These are phyloP conservation scores for Cubamyces sp. DNA, from an alignment of 768 basidiomycete species.

Conservation along the genomic window DNA sequence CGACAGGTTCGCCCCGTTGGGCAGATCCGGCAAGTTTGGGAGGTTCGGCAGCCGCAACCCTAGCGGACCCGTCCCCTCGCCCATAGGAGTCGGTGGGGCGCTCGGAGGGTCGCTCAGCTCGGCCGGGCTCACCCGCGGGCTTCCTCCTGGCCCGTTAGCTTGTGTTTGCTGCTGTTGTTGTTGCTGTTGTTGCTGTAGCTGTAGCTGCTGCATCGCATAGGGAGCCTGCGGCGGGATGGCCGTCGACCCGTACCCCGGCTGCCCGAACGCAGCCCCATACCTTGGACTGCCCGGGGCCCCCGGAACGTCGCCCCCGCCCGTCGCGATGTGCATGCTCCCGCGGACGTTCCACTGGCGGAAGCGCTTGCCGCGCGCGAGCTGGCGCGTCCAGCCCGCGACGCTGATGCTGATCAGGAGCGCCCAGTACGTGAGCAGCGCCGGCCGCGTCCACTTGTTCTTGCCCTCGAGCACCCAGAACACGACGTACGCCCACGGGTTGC, in stretches of 20 bases:
- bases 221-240: background rate
- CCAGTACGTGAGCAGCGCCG: constrained; percentile 86
- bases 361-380: constrained; percentile 76
- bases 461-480: constrained; percentile 81
- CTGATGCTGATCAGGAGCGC: constrained; percentile 75
- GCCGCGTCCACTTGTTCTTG: constrained; percentile 75
- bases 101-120: constrained; percentile 35
- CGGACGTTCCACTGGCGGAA: constrained; percentile 54
- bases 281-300: constrained; percentile 16
- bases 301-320: background rate
- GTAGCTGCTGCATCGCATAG: background rate
- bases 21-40: constrained; percentile 43
- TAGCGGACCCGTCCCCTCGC: constrained; percentile 33
- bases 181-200: background rate
- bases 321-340: constrained; percentile 13
- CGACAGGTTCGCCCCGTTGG: too few species aligned
- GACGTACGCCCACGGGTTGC: constrained; percentile 89
- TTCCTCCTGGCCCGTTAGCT: constrained; percentile 17
- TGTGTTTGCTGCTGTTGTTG: background rate
- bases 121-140: background rate
- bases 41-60: constrained; percentile 41
- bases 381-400: constrained; percentile 94
- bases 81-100: constrained; percentile 22
- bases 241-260: constrained; percentile 13
- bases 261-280: constrained; percentile 10